Percentiles rank a stretch among this genome's conserved stretches.
Evolutionary conservation across 2,329 filamentous ascomycete species (phyloP).

Genomic region (Trichophyton verrucosum): DNA sequence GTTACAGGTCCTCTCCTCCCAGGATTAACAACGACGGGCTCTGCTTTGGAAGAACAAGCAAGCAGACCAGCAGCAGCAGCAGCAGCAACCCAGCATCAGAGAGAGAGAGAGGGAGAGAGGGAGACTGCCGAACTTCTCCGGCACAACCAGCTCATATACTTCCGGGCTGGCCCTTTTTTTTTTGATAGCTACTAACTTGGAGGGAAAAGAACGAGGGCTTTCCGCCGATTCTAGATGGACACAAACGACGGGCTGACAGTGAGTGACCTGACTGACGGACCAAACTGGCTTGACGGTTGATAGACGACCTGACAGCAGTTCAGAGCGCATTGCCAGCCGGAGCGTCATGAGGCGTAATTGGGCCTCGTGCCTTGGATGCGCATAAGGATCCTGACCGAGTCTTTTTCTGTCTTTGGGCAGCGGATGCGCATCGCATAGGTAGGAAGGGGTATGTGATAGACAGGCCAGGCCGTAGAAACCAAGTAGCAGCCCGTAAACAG

Average conservation of each 20-base stretch:
- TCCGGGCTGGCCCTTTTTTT: not conserved
- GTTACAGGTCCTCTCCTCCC: not conserved
- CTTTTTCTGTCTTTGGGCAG: not conserved
- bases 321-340: not conserved
- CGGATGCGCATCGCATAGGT: not conserved
- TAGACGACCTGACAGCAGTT: not conserved
- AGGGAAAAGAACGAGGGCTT: not conserved
- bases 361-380: not conserved
- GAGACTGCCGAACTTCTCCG: not conserved
- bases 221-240: constrained; percentile 1
- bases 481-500: too few species aligned
- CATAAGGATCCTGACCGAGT: not conserved
- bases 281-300: not conserved
- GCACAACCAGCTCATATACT: not conserved
- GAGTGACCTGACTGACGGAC: not conserved
- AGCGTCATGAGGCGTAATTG: not conserved
- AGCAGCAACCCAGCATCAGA: not conserved
- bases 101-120: not conserved
- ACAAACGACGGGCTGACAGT: not conserved
- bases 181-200: not conserved
- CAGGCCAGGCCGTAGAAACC: too few species aligned
- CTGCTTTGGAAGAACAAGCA: not conserved
- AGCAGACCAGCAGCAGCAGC: too few species aligned
- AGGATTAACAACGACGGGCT: constrained; percentile 1
- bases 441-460: not conserved